These are phyloP conservation scores for Globisporangium middletonii DNA, from an alignment of 352 stramenopile species.

Conservation along the genomic window DNA sequence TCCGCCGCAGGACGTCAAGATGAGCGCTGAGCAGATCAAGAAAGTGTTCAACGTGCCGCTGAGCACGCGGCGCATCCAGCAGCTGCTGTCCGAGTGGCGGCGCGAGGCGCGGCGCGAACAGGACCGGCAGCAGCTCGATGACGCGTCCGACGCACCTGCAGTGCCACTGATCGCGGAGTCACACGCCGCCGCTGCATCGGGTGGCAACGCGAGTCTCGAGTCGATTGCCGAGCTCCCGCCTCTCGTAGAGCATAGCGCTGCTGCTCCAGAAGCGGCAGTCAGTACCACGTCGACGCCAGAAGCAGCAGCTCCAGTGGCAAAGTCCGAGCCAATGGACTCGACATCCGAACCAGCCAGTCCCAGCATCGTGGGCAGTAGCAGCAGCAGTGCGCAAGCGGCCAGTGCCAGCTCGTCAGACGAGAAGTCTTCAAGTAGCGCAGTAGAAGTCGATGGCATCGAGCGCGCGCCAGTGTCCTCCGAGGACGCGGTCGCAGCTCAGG, in stretches of 20 bases:
- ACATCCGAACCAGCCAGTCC: not conserved
- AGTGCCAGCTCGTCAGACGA: not conserved
- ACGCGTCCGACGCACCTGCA: not conserved
- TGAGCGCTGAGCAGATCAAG: slow-evolving; percentile 41
- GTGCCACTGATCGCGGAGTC: not conserved
- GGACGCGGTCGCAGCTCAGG: not conserved
- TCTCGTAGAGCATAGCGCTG: too few relatives aligned
- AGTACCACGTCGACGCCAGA: not conserved
- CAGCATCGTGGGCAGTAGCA: too few relatives aligned
- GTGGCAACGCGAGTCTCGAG: not conserved
- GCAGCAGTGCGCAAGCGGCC: too few relatives aligned
- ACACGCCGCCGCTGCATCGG: not conserved
- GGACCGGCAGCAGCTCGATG: slow-evolving; percentile 11
- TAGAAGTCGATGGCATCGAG: not conserved
- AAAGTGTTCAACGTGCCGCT: slow-evolving; percentile 41
- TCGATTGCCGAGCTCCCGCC: not conserved
- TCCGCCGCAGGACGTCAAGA: slow-evolving; percentile 15
- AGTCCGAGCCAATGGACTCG: not conserved
- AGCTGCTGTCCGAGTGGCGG: slow-evolving; percentile 47
- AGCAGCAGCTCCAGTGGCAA: not conserved
- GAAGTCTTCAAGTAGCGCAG: too few relatives aligned
- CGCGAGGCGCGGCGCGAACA: slow-evolving; percentile 26
- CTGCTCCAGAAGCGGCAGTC: not conserved
- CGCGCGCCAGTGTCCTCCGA: too few relatives aligned
- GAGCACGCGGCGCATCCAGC: slow-evolving; percentile 50